Evolutionary conservation across 1,284 basidiomycete species (phyloP).

Genomic region (Malassezia restricta): DNA sequence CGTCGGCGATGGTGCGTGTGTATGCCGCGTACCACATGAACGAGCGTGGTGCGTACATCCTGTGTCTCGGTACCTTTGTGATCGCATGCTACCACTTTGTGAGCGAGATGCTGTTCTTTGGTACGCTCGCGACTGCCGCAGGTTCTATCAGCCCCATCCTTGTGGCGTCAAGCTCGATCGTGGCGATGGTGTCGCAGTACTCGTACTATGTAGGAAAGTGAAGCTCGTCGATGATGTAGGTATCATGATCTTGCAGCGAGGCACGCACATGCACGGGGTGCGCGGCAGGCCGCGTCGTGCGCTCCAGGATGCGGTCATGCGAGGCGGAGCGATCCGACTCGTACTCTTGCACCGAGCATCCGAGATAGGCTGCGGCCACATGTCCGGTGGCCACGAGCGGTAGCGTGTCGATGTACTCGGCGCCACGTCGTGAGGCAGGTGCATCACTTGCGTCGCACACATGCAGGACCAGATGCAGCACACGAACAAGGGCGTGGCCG

Average conservation of each 20-base stretch:
- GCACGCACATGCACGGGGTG: neutral
- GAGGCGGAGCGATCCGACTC: neutral
- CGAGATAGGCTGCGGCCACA: neutral
- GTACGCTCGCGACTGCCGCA: constrained; percentile 57
- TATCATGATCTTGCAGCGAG: neutral
- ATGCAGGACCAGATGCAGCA: neutral
- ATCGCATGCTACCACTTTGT: constrained; percentile 80
- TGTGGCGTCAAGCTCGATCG: constrained; percentile 48
- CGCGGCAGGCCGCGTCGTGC: neutral
- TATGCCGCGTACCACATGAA: constrained; percentile 39
- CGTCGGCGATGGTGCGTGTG: constrained; percentile 35
- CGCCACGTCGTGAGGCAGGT: neutral
- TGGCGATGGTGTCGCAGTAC: constrained; percentile 15
- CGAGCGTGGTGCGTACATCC: constrained; percentile 56
- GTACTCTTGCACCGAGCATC: neutral
- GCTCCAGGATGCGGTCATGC: neutral
- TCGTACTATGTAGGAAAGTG: constrained; percentile 5
- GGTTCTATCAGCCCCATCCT: constrained; percentile 66
- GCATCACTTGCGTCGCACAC: neutral
- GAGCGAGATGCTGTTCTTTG: constrained; percentile 72
- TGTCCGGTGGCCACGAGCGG: neutral
- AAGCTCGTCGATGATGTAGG: neutral
- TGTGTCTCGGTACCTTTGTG: constrained; percentile 72
- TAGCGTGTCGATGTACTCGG: neutral
- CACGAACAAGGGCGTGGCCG: neutral